A percentile compares a stretch with the other conserved stretches of the same genome.
These are phyloP conservation scores for Jackrogersella multiformis DNA, from an alignment of 495 filamentous ascomycete species.

Conservation along the genomic window DNA sequence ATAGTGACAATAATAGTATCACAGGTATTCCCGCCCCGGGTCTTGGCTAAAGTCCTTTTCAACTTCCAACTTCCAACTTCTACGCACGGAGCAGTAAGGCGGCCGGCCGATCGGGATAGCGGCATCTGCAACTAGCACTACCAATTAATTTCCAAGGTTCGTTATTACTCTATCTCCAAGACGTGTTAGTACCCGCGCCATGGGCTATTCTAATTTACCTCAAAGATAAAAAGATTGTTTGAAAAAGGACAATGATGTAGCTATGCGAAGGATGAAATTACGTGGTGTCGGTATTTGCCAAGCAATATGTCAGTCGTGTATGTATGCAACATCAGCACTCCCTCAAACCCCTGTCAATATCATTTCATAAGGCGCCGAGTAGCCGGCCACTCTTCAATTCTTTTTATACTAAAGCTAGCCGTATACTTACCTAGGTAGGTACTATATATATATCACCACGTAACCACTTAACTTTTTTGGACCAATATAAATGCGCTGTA, in stretches of 20 bases:
- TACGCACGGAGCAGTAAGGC: neutral
- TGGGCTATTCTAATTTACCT: neutral
- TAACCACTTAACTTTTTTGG: too few relatives aligned
- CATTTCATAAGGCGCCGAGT: slow-evolving; percentile 14
- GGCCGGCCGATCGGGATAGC: slow-evolving; percentile 12
- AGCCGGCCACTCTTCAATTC: slow-evolving; percentile 16
- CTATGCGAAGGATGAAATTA: neutral
- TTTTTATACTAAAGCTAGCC: too few relatives aligned
- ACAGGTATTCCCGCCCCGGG: neutral
- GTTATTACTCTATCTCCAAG: neutral
- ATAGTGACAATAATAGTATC: slow-evolving; percentile 22
- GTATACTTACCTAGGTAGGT: too few relatives aligned
- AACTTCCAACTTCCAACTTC: too few relatives aligned
- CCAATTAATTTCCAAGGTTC: neutral
- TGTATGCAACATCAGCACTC: slow-evolving; percentile 1
- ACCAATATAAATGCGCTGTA: too few relatives aligned
- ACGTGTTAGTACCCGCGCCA: slow-evolving; percentile 21
- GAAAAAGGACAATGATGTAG: neutral
- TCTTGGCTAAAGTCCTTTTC: too few relatives aligned
- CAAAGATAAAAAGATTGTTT: neutral
- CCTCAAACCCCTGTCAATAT: slow-evolving; percentile 3
- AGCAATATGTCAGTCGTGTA: neutral
- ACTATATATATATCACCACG: too few relatives aligned
- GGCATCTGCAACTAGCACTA: slow-evolving; percentile 5
- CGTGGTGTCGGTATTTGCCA: slow-evolving; percentile 21